phyloP scores from a whole-genome alignment of 345 rosid species.

The Eucalyptus rudis region DNA sequence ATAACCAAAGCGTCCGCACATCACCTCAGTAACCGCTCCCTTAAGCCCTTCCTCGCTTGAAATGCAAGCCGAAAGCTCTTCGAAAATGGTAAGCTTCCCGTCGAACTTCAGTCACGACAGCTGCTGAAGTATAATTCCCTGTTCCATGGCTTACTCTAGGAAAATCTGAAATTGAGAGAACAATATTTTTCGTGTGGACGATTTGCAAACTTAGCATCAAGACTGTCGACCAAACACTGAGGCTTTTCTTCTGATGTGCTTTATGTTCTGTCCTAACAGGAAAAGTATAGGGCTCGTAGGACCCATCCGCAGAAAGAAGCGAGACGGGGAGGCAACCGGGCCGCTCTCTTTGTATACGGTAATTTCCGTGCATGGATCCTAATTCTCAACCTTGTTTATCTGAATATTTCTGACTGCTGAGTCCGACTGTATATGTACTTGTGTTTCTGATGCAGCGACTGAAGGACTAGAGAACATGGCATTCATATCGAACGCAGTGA shows the following conservation, averaged over 20 bases:
- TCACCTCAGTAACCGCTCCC: neutral
- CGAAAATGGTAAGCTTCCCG: neutral
- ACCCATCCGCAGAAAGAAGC: conserved; percentile 3
- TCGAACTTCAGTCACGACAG: neutral
- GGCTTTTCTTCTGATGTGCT: neutral
- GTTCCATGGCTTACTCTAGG: neutral
- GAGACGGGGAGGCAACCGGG: conserved; percentile 29
- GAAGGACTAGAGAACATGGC: conserved; percentile 57
- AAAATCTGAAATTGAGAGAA: neutral
- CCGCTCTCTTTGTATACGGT: conserved; percentile 42
- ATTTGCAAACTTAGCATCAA: neutral
- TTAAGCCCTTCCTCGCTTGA: neutral
- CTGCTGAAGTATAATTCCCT: neutral
- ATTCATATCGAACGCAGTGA: conserved; percentile 26
- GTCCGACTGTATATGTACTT: neutral
- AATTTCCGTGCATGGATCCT: neutral
- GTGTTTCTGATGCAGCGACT: conserved; percentile 12
- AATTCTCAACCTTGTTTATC: neutral
- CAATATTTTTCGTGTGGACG: neutral
- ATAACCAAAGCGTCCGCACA: neutral
- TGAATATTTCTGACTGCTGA: neutral
- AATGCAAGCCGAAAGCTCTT: neutral
- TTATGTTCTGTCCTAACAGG: conserved; percentile 5
- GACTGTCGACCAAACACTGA: neutral
- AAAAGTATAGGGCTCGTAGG: conserved; percentile 5